Evolutionary conservation across 2,329 filamentous ascomycete genomes (phyloP).

Genomic region (Exophiala sideris): DNA sequence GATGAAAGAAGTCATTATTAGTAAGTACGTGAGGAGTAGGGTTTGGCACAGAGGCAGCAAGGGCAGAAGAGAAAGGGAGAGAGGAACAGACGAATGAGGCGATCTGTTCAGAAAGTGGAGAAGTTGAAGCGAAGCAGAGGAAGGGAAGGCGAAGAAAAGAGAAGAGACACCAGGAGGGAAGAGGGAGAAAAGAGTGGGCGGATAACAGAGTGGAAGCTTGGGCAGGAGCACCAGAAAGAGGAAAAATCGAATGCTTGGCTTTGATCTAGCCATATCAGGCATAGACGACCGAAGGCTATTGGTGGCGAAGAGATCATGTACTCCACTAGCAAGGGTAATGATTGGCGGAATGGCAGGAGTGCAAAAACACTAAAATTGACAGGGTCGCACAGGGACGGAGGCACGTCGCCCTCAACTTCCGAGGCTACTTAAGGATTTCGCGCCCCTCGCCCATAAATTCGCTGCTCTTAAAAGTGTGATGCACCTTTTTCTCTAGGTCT

Average conservation of each 20-base stretch:
- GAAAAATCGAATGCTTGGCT: conserved; percentile 1
- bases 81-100: too few relatives aligned
- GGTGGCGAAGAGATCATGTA: neutral
- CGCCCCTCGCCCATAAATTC: conserved; percentile 11
- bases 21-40: too few relatives aligned
- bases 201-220: neutral
- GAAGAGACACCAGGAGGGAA: neutral
- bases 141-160: neutral
- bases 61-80: too few relatives aligned
- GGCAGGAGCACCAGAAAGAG: neutral
- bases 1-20: too few relatives aligned
- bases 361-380: neutral
- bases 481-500: neutral
- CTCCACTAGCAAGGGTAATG: neutral
- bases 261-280: neutral
- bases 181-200: neutral
- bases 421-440: conserved; percentile 19
- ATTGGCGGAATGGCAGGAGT: neutral
- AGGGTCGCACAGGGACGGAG: neutral
- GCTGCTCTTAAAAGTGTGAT: conserved; percentile 15
- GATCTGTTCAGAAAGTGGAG: neutral
- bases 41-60: too few relatives aligned
- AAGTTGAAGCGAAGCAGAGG: neutral
- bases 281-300: neutral
- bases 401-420: conserved; percentile 2